Conservation (phyloP, 2,329 filamentous ascomycete species). For the Erysiphe pulchra region DNA sequence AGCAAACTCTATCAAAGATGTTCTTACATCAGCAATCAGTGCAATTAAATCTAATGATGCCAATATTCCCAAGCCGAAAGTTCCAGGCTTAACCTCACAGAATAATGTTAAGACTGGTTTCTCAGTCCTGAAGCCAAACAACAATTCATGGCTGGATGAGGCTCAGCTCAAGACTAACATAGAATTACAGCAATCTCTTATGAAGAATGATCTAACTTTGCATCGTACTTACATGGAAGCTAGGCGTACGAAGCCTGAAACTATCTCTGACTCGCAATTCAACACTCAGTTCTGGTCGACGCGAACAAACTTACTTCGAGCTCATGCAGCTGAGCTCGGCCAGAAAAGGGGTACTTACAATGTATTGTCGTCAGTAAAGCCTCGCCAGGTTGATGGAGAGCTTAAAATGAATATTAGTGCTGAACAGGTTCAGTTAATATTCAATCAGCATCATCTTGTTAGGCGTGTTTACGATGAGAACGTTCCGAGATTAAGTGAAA, state of each 20-base stretch:
- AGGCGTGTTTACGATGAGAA: constrained; percentile 82
- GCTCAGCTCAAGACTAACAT: constrained; percentile 50
- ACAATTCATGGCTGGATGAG: constrained; percentile 57
- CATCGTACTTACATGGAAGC: constrained; percentile 74
- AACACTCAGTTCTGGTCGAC: constrained; percentile 89
- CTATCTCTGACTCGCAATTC: constrained; percentile 57
- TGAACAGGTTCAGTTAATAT: constrained; percentile 81
- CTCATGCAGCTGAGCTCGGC: constrained; percentile 67
- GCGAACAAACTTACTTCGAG: constrained; percentile 58
- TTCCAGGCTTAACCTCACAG: constrained; percentile 25
- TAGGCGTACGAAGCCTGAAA: constrained; percentile 56
- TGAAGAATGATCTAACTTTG: constrained; percentile 53
- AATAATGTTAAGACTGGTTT: constrained; percentile 59
- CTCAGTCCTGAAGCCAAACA: constrained; percentile 23
- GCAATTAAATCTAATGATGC: constrained; percentile 22
- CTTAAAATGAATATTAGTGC: constrained; percentile 64
- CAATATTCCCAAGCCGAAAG: constrained; percentile 11
- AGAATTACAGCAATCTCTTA: constrained; percentile 63
- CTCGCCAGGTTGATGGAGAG: constrained; percentile 46
- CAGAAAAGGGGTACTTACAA: constrained; percentile 85
- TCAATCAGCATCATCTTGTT: constrained; percentile 77
- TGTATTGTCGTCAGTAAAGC: constrained; percentile 72
- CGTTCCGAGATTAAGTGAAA: constrained; percentile 55
- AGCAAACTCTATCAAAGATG: constrained; percentile 63
- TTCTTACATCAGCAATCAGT: constrained; percentile 48